Evolutionary conservation across 1,284 basidiomycete species (phyloP), one percentile per base, ranked within the genome.

Genomic region (Ganoderma resinaceum): DNA sequence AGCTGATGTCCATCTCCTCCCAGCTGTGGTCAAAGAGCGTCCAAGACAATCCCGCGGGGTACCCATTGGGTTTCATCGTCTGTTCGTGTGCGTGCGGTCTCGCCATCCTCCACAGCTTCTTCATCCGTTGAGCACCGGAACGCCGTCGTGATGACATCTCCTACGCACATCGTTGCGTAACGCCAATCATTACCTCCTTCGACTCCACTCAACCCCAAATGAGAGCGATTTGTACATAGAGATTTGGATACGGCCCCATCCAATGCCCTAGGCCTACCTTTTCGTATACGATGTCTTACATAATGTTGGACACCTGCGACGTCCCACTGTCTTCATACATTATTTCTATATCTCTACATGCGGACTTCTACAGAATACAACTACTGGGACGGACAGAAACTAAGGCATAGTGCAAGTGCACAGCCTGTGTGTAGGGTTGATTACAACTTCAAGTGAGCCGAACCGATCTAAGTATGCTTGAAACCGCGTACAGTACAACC

Each of bases 11-110:
- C 29, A 35, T 9, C 52, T 60, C 20, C 8, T 55, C 12, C 7
- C 49, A 94, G 92, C 81, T 94, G n/a, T 95, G 93, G 93, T 88
- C 92, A 0, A 80, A 83, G 57, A 91, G 92, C 72, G 89, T 92
- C 20, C 85, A 88, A 74, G 85, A 89, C 68, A 82, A 88, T 71
- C 91, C 93, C 0, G 83, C 83, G 2, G 91, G 91, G 3, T 95
- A 91, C 78, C 86, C 90, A 12, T 77, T 93, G 42, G 93, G 93
- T 26, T 95, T 95, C 77, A 74, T 93, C 55, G 84, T 85, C 1
- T 93, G 90, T 74, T 83, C 89, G 9, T 84, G 69, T 14, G 87
- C 87, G 23, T 92, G 90, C 74, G 85, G 80, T 11, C 67, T 91
- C 12, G 87, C 90, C 2, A 83, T 93, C n/a, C 76, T 87, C 16